phyloP scores from a whole-genome alignment of 73 alveolate species.

The Uronychia setigera region DNA sequence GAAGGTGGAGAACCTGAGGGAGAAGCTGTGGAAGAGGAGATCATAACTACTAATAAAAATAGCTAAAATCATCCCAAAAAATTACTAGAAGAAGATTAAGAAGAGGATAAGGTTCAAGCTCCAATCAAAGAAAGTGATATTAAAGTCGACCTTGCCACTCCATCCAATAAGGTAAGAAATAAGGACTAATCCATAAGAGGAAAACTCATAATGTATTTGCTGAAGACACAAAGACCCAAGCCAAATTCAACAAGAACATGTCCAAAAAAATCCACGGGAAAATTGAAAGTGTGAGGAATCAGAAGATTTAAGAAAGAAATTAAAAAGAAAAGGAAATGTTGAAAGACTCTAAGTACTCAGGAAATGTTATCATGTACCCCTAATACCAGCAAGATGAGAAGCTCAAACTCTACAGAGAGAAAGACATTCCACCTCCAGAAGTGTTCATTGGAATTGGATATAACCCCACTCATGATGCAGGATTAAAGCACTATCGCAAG shows the following conservation, averaged over 20 bases:
- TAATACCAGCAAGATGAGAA: conserved; percentile 25
- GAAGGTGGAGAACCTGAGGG: background rate
- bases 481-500: conserved; percentile 83
- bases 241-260: background rate
- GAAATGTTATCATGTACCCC: conserved; percentile 42
- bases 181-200: no score
- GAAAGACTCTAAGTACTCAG: background rate
- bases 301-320: conserved; percentile 1
- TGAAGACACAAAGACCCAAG: background rate
- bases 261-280: background rate
- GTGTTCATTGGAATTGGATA: conserved; percentile 38
- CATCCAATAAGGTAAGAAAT: no score
- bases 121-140: no score
- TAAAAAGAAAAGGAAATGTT: conserved; percentile 12
- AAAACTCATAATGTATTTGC: background rate
- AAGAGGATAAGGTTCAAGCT: background rate
- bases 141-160: no score
- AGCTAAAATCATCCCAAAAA: background rate
- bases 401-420: conserved; percentile 32
- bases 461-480: conserved; percentile 34
- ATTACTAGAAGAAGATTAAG: background rate
- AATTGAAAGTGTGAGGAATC: background rate
- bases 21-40: conserved; percentile 4
- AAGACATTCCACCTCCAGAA: conserved; percentile 15
- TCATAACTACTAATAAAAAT: background rate